These are phyloP conservation scores for Sutorius australiensis DNA, from an alignment of 768 basidiomycete genomes.

Conservation along the genomic window DNA sequence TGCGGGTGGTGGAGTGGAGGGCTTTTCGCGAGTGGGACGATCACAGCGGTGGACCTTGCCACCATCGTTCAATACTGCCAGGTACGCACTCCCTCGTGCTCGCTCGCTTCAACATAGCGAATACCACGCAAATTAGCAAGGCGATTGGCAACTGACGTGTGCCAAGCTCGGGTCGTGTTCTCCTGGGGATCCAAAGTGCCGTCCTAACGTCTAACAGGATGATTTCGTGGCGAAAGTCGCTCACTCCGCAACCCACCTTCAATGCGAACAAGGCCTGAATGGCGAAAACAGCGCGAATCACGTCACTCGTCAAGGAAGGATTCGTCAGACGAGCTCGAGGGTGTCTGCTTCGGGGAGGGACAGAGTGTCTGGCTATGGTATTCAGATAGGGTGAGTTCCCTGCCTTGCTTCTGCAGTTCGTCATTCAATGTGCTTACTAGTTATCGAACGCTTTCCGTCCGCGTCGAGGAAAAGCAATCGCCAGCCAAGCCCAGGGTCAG, in stretches of 20 bases:
- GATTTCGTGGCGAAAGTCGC: neutral
- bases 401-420: neutral
- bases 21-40: slow-evolving; percentile 3
- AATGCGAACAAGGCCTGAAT: slow-evolving; percentile 6
- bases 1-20: neutral
- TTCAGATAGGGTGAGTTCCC: slow-evolving; percentile 24
- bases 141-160: neutral
- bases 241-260: neutral
- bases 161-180: too few relatives aligned
- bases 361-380: slow-evolving; percentile 20
- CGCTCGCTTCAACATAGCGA: neutral
- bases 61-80: neutral
- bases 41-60: neutral
- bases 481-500: slow-evolving; percentile 13
- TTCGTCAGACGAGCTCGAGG: slow-evolving; percentile 13
- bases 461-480: slow-evolving; percentile 32
- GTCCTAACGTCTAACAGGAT: too few relatives aligned
- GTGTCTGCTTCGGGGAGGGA: slow-evolving; percentile 14
- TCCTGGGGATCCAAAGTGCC: too few relatives aligned
- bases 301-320: neutral
- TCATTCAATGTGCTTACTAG: slow-evolving; percentile 6
- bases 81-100: neutral
- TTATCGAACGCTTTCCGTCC: slow-evolving; percentile 43
- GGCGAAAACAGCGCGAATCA: slow-evolving; percentile 17
- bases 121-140: neutral